Base-by-base conservation (phyloP, 2,329 filamentous ascomycete genomes). In the Botrytis hyacinthi region DNA sequence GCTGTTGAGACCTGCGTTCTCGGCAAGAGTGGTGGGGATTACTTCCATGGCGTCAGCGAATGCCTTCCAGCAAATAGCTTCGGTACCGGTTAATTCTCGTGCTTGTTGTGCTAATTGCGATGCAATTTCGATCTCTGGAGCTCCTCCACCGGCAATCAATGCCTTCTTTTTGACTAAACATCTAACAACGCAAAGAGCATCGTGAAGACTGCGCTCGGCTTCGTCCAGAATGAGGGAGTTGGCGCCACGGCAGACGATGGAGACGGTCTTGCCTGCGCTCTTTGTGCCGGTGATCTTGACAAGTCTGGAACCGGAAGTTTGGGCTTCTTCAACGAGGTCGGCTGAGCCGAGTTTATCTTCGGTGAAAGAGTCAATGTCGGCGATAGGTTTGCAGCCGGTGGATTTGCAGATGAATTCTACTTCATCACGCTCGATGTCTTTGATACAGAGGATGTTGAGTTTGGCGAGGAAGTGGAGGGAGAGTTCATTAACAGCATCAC, bases 401-500 rank as follows among this genome's bases (percentile, higher is more conserved):
- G 93, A 97, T 86, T 98, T 99, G 93, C 95, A 98, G 83, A 99
- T 93, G 84, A 99, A 99, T 84, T 99, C 96, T 74, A 99, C 94
- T 85, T 99, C 96, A 81, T 99, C 96, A 76, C 96, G 92, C 87
- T 99, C 96, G 80, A 99, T 97, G 78, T 99, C 96, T 87, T 98
- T 99, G 84, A 99, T 89, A 63, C 93, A 93, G 76, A 98, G 87
- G 79, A 99, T 99, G 84, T 95, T 95, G 76, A 98, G 91, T 84
- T 98, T 97, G 80, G 96, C 94, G 77, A 99, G 88, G 88, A 99
- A 99, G 85, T 99, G 96, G 77, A 99, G 89, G 76, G 94, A 97
- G 74, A 99, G 88, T 80, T 99, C 96, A 86, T 99, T 99, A 83
- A 99, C 95, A 51, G 96, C 96, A 81, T 99, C 96, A 79, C 96